These are phyloP conservation scores for Gentiana straminea DNA, from an alignment of 257 asterid genomes.

Conservation along the genomic window DNA sequence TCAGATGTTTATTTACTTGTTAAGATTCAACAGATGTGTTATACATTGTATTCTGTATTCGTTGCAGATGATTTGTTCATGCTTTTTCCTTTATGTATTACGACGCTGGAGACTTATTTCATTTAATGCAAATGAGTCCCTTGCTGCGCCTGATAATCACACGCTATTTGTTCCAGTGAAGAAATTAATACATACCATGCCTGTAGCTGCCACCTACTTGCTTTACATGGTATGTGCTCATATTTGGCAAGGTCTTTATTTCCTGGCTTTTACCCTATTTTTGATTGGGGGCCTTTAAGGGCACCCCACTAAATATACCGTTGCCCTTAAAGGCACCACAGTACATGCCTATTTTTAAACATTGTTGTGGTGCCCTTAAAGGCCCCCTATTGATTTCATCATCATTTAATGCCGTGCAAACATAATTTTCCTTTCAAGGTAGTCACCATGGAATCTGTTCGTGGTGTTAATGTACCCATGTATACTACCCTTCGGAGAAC, in stretches of 20 bases:
- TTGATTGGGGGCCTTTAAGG: not conserved
- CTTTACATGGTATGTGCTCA: constrained; percentile 66
- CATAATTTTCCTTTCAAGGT: constrained; percentile 53
- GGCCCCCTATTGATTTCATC: not conserved
- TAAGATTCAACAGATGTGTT: too few species aligned
- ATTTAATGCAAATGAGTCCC: constrained; percentile 43
- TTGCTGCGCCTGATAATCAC: constrained; percentile 29
- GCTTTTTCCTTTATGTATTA: constrained; percentile 55
- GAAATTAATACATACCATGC: constrained; percentile 49
- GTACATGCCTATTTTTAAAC: too few species aligned
- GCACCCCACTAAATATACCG: too few species aligned
- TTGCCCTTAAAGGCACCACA: too few species aligned
- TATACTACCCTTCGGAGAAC: constrained; percentile 93
- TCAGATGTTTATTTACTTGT: too few species aligned
- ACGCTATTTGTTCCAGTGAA: constrained; percentile 39
- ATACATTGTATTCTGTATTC: constrained; percentile 9
- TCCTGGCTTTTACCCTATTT: not conserved
- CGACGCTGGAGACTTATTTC: constrained; percentile 57
- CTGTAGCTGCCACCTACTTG: constrained; percentile 65
- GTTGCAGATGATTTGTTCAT: constrained; percentile 69
- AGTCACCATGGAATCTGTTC: constrained; percentile 87
- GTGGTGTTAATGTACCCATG: constrained; percentile 95
- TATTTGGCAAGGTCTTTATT: constrained; percentile 5
- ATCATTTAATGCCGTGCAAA: constrained; percentile 6
- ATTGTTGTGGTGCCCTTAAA: too few species aligned